Evolutionary conservation across 2,329 filamentous ascomycete species (phyloP).

Genomic region (Fusarium mangiferae): DNA sequence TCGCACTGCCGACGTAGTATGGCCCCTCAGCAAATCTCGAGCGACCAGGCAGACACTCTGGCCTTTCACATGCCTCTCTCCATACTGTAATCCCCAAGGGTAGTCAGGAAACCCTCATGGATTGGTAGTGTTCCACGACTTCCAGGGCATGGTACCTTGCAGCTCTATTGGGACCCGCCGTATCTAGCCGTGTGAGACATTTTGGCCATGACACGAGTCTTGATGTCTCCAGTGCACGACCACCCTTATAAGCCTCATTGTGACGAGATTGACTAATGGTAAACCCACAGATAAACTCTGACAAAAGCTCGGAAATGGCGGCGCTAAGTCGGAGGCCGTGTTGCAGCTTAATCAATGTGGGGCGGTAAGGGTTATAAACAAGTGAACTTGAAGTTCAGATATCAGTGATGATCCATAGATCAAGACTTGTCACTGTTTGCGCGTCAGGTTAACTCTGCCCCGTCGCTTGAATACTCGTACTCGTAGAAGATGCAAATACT

Average conservation of each 20-base stretch:
- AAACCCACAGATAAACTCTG: slow-evolving; percentile 13
- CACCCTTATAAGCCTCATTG: slow-evolving; percentile 32
- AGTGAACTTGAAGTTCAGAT: slow-evolving; percentile 1
- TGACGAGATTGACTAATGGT: slow-evolving; percentile 9
- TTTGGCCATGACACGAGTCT: slow-evolving; percentile 14
- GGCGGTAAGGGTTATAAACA: slow-evolving; percentile 15
- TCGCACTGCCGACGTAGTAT: slow-evolving; percentile 7
- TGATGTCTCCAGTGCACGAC: slow-evolving; percentile 20
- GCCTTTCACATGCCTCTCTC: background rate
- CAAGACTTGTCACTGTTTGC: background rate
- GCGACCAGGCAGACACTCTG: slow-evolving; percentile 10
- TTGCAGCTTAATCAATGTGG: slow-evolving; percentile 27
- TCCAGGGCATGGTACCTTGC: slow-evolving; percentile 26
- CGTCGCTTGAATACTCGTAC: slow-evolving; percentile 13
- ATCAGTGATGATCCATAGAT: background rate
- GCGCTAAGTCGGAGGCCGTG: slow-evolving; percentile 34
- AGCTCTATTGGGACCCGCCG: slow-evolving; percentile 21
- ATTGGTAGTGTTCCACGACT: background rate
- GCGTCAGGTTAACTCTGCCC: background rate
- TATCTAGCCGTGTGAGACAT: slow-evolving; percentile 33
- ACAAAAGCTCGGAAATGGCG: slow-evolving; percentile 31
- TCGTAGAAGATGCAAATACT: slow-evolving; percentile 20
- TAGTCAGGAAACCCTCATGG: background rate
- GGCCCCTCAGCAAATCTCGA: slow-evolving; percentile 5
- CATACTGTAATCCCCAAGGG: background rate